Percentiles rank a stretch among this genome's conserved stretches.
These are phyloP conservation scores for Metarhizium anisopliae DNA, from an alignment of 2,329 filamentous ascomycete genomes.

Conservation along the genomic window DNA sequence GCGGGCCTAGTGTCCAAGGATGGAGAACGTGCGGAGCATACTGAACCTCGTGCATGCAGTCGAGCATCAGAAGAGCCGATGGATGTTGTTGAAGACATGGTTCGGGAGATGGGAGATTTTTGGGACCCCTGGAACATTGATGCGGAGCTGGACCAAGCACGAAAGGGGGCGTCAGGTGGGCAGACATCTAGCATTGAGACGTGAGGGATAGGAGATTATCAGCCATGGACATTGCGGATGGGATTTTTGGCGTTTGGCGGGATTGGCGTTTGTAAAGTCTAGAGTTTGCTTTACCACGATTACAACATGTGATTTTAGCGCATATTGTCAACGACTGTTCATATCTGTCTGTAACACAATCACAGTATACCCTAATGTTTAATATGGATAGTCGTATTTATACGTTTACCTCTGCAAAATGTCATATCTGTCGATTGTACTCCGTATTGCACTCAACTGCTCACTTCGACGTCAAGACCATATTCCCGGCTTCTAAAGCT, in stretches of 20 bases:
- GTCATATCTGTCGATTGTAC: no score
- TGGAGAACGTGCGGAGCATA: background rate
- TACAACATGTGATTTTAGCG: no score
- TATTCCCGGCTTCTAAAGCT: no score
- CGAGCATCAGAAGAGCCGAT: conserved; percentile 20
- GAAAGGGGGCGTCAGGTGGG: conserved; percentile 7
- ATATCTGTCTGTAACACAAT: no score
- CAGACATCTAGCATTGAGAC: background rate
- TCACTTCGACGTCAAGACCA: no score
- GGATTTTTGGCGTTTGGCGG: background rate
- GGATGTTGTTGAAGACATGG: conserved; percentile 27
- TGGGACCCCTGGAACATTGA: conserved; percentile 26
- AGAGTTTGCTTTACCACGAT: background rate
- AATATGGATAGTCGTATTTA: no score
- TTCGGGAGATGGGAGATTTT: conserved; percentile 27
- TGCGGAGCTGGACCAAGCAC: conserved; percentile 23
- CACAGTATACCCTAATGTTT: no score
- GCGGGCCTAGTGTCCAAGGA: background rate
- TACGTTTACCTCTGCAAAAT: no score
- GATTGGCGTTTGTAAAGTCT: background rate
- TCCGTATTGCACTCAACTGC: no score
- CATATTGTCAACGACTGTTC: no score
- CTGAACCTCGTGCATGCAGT: conserved; percentile 4
- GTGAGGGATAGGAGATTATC: background rate
- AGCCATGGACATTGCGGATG: background rate